Base-by-base conservation (phyloP, 164 flowering plant species). In the Vitis riparia region DNA sequence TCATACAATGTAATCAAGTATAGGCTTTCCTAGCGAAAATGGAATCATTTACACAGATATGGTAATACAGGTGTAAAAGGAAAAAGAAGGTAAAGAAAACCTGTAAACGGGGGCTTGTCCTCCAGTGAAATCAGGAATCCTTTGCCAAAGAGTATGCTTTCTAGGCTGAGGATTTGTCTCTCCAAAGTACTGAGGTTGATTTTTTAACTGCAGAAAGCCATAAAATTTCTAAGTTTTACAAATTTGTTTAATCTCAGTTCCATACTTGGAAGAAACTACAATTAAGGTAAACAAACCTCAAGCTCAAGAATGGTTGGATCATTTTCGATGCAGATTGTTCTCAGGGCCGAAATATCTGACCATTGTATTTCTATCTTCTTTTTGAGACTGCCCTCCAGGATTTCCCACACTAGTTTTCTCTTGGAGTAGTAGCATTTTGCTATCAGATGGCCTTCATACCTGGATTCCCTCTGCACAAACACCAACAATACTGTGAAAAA, bases 361-460 rank as follows among this genome's bases (percentile, higher is more conserved):
- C 88, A 87, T 12, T 74, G 82, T 2, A 85, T 61, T 59, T 87
- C 88, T 48, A 87, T 80, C 81, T 87, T 87, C 19, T 67, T 77
- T 76, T 84, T 86, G 62, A 84, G 32, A 2, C 71, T 59, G 0
- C 69, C 72, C 2, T 76, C 75, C 49, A 87, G 17, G 0, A 85
- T 51, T 68, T 87, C 90, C 90, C 88, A 87, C 51, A 85, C 87
- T 65, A 87, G 30, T 64, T 82, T 85, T 47, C 63, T 70, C 72
- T 83, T 87, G 0, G 81, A 80, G 65, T 55, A 87, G 63, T 83
- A 83, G 48, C 71, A 69, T 56, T 87, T 87, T 0, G 84, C 83
- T 9, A 79, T 73, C 72, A 87, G 51, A 12, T 82, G 83, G 5
- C 73, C 84, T 72, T 80, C 81, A 60, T 80, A 12, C 30, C 10